phyloP scores from a whole-genome alignment of 805 yeast genomes.

The Candida tallmaniae region DNA sequence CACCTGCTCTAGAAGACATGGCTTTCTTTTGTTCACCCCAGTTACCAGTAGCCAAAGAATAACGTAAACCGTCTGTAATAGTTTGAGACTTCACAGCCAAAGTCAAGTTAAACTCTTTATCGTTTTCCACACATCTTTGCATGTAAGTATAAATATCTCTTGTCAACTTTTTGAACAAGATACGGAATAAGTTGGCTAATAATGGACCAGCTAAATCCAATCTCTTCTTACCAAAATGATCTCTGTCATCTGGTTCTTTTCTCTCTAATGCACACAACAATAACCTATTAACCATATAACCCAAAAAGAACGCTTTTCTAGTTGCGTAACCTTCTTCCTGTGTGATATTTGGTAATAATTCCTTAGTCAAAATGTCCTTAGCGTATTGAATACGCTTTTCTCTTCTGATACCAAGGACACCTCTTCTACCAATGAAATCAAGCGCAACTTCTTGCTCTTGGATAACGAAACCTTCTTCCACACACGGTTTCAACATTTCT shows the following conservation, averaged over 20 bases:
- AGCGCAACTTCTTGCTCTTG: slow-evolving; percentile 98
- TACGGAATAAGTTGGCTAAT: slow-evolving; percentile 90
- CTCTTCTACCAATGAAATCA: slow-evolving; percentile 97
- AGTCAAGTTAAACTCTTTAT: slow-evolving; percentile 93
- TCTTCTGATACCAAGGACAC: slow-evolving; percentile 91
- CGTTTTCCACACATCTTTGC: slow-evolving; percentile 98
- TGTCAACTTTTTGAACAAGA: slow-evolving; percentile 90
- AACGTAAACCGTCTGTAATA: slow-evolving; percentile 94
- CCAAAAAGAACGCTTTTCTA: slow-evolving; percentile 93
- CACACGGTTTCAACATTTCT: slow-evolving; percentile 98
- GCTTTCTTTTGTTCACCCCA: slow-evolving; percentile 99
- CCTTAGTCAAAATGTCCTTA: slow-evolving; percentile 92
- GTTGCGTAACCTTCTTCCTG: slow-evolving; percentile 97
- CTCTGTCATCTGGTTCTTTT: slow-evolving; percentile 98
- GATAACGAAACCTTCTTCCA: slow-evolving; percentile 97
- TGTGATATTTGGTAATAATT: slow-evolving; percentile 93
- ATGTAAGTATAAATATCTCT: slow-evolving; percentile 94
- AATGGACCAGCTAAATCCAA: slow-evolving; percentile 98
- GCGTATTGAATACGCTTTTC: slow-evolving; percentile 99
- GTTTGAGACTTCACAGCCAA: slow-evolving; percentile 96
- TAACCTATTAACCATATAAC: slow-evolving; percentile 96
- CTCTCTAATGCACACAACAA: slow-evolving; percentile 94
- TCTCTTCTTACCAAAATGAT: slow-evolving; percentile 98
- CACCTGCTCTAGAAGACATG: slow-evolving; percentile 98
- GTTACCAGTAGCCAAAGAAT: slow-evolving; percentile 98